These are phyloP conservation scores for Lathyrus aphaca DNA, from an alignment of 306 rosid genomes.

Conservation along the genomic window DNA sequence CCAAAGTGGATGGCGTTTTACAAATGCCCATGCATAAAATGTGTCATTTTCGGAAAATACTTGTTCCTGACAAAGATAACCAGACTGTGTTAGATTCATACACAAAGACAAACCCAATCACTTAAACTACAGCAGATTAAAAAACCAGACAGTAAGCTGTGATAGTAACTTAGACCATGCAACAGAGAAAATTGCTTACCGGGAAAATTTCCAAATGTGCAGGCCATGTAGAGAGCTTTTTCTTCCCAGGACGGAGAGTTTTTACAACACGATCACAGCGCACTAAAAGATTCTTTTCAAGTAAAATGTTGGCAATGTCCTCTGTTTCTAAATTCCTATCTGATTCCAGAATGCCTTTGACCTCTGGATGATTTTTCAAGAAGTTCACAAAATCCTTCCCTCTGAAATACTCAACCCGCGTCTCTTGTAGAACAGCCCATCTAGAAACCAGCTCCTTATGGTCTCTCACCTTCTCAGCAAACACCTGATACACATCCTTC, in stretches of 20 bases:
- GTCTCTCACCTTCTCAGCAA: conserved; percentile 97
- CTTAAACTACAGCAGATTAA: neutral
- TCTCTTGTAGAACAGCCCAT: conserved; percentile 98
- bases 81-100: conserved; percentile 42
- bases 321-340: conserved; percentile 77
- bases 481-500: conserved; percentile 84
- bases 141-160: conserved; percentile 2
- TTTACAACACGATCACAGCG: conserved; percentile 97
- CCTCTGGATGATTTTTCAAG: conserved; percentile 79
- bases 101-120: conserved; percentile 18
- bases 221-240: conserved; percentile 95
- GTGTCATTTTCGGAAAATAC: conserved; percentile 89
- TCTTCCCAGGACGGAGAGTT: conserved; percentile 97
- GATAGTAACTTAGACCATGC: conserved; percentile 25
- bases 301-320: conserved; percentile 71
- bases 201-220: conserved; percentile 93
- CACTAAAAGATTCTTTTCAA: conserved; percentile 78
- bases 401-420: conserved; percentile 91
- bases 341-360: conserved; percentile 78
- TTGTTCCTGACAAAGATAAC: conserved; percentile 76
- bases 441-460: conserved; percentile 84
- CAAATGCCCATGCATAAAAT: conserved; percentile 97
- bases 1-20: conserved; percentile 89
- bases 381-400: conserved; percentile 91
- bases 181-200: conserved; percentile 48